A percentile compares a stretch with the other conserved stretches of the same genome.
These are phyloP conservation scores for Thecaphora frezii DNA, from an alignment of 1,284 basidiomycete genomes.

Conservation along the genomic window DNA sequence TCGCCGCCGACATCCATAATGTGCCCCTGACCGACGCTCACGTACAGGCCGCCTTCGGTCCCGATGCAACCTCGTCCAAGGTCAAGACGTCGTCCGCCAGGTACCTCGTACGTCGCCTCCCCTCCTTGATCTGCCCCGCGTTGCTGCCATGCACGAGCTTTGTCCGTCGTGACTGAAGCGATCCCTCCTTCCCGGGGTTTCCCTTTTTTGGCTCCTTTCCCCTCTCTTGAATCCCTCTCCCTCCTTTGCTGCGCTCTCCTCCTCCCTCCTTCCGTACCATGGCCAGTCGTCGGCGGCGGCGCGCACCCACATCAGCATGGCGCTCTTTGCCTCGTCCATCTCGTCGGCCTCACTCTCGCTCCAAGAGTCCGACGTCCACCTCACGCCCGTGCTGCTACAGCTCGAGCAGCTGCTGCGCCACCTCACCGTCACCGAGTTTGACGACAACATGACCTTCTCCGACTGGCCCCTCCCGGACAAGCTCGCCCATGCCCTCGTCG, in stretches of 20 bases:
- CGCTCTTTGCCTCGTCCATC: conserved; percentile 53
- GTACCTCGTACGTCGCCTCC: conserved; percentile 10
- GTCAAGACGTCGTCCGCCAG: conserved; percentile 21
- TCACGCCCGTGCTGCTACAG: conserved; percentile 44
- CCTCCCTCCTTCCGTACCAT: background rate
- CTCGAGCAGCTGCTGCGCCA: conserved; percentile 33
- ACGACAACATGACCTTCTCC: conserved; percentile 35
- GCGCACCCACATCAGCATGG: conserved; percentile 51
- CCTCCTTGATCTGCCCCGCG: background rate
- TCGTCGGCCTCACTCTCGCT: conserved; percentile 39
- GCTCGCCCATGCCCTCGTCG: conserved; percentile 47
- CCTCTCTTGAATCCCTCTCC: too few species aligned
- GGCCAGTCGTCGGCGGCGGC: conserved; percentile 35
- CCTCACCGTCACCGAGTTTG: conserved; percentile 40
- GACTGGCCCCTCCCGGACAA: conserved; percentile 53
- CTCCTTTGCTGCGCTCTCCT: background rate
- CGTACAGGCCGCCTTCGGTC: conserved; percentile 23
- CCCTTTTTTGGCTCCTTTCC: too few species aligned
- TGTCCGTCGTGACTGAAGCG: too few species aligned
- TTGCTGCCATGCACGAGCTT: background rate
- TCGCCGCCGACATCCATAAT: conserved; percentile 57
- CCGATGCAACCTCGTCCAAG: conserved; percentile 33
- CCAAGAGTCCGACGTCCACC: conserved; percentile 40
- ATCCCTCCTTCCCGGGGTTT: too few species aligned
- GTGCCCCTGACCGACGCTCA: conserved; percentile 31